These are phyloP conservation scores for Phoma sp. DNA, from an alignment of 2,329 filamentous ascomycete genomes.

Conservation along the genomic window DNA sequence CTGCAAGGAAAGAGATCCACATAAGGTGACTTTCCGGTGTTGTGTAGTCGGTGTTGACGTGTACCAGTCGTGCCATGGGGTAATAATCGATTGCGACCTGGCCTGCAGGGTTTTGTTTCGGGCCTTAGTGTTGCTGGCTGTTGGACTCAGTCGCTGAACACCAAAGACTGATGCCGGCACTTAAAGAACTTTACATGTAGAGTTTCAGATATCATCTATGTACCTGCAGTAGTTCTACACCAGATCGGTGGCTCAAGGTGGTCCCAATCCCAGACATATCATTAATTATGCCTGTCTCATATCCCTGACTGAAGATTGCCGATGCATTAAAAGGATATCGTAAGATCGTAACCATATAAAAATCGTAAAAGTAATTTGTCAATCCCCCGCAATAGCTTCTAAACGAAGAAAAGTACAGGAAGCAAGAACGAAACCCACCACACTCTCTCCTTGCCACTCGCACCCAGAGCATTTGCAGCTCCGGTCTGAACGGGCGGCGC, in stretches of 20 bases:
- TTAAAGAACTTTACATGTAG: too few relatives aligned
- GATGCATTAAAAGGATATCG: slow-evolving; percentile 6
- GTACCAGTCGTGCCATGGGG: not conserved
- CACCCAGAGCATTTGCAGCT: slow-evolving; percentile 15
- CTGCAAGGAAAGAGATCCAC: not conserved
- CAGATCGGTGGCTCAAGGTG: not conserved
- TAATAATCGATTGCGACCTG: too few relatives aligned
- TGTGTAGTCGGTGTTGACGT: not conserved
- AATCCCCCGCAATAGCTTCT: not conserved
- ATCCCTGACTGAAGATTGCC: not conserved
- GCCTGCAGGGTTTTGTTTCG: too few relatives aligned
- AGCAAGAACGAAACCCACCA: slow-evolving; percentile 44
- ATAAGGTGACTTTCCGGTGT: not conserved
- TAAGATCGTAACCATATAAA: slow-evolving; percentile 18
- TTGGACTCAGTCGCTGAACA: too few relatives aligned
- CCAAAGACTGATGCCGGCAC: too few relatives aligned
- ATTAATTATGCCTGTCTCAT: too few relatives aligned
- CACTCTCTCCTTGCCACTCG: slow-evolving; percentile 31
- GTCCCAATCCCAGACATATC: not conserved
- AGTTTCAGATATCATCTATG: slow-evolving; percentile 1
- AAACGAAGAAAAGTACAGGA: slow-evolving; percentile 24
- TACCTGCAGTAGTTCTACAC: slow-evolving; percentile 11
- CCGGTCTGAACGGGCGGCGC: slow-evolving; percentile 32
- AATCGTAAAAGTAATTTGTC: slow-evolving; percentile 14
- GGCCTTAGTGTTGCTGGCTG: too few relatives aligned